phyloP scores from a whole-genome alignment of 371 early-diverging fungal genomes.

The Mucor sp. region DNA sequence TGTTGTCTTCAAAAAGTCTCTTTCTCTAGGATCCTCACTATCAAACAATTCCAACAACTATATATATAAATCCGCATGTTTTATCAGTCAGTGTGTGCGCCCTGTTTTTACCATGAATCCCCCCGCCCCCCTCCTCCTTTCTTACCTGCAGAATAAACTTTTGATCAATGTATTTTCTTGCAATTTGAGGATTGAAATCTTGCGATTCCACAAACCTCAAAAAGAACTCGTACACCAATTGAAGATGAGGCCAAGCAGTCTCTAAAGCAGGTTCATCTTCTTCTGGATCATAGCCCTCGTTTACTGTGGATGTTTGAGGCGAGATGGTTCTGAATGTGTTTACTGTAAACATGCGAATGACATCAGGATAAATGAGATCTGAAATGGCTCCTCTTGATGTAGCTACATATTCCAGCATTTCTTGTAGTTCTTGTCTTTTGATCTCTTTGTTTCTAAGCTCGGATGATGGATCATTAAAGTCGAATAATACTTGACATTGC shows the following conservation, averaged over 20 bases:
- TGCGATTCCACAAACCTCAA: constrained; percentile 95
- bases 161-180: constrained; percentile 41
- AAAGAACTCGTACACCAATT: constrained; percentile 96
- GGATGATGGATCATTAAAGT: constrained; percentile 87
- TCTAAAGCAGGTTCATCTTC: constrained; percentile 98
- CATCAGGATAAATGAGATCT: constrained; percentile 85
- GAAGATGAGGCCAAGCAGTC: constrained; percentile 96
- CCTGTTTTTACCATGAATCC: background rate
- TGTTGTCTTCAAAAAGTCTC: constrained; percentile 96
- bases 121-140: background rate
- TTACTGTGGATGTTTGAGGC: constrained; percentile 88
- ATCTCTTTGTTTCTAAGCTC: constrained; percentile 94
- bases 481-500: constrained; percentile 91
- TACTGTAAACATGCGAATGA: constrained; percentile 88
- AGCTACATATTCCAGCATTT: constrained; percentile 91
- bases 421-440: constrained; percentile 86
- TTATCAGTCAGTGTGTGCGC: background rate
- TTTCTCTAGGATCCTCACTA: constrained; percentile 96
- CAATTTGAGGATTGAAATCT: constrained; percentile 94
- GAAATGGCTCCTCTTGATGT: constrained; percentile 83
- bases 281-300: constrained; percentile 96
- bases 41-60: constrained; percentile 94
- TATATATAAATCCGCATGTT: too few relatives aligned
- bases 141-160: constrained; percentile 28
- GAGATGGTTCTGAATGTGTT: constrained; percentile 96